Evolutionary conservation across 768 basidiomycete genomes (phyloP), one percentile per base, ranked within the genome.

Genomic region (Auriscalpium orientale): DNA sequence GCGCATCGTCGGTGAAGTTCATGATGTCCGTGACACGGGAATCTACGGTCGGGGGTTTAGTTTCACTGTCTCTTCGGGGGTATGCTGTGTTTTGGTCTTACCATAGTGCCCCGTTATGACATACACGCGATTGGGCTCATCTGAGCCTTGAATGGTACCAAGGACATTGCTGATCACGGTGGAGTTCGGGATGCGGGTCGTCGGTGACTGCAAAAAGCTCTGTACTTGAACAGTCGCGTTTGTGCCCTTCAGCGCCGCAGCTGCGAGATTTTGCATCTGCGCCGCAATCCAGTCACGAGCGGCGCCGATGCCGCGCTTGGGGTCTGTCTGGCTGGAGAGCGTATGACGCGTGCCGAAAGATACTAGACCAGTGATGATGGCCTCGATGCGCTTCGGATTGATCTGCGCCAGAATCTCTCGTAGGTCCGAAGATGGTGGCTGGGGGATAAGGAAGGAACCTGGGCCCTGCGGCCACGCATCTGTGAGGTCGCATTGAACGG

Each of bases 311-410:
- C 79, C 79, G 37, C 79, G 75, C 10, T 65, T 63, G 16, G 79
- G 77, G 61, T 80, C 75, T 6, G 79, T 79, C 65, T 81, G 79
- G 61, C 64, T 78, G 33, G 79, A 80, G 45, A 76, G 70, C 33
- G 79, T 81, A 67, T 76, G 72, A 10, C 80, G 73, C 18, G 79
- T 82, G 18, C 80, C 81, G 59, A 81, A 80, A 20, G 79, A 77
- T 48, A 77, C 76, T 37, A 82, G 78, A 62, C 79, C 79, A 47
- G 65, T 66, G 59, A 81, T 80, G 51, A 70, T 81, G 21, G 72
- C 67, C 56, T 78, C 57, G 52, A 81, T 74, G 28, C 76, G 74
- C 15, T 64, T 62, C 1, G 76, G 69, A 59, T 78, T 74, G 57
- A 82, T 72, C 56, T 76, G 65, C n/a, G 69, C 65, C 61, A 81